Evolutionary conservation across 108 stramenopile genomes (phyloP), one percentile per base, ranked within the genome.

Genomic region (Thalassiosira profunda): DNA sequence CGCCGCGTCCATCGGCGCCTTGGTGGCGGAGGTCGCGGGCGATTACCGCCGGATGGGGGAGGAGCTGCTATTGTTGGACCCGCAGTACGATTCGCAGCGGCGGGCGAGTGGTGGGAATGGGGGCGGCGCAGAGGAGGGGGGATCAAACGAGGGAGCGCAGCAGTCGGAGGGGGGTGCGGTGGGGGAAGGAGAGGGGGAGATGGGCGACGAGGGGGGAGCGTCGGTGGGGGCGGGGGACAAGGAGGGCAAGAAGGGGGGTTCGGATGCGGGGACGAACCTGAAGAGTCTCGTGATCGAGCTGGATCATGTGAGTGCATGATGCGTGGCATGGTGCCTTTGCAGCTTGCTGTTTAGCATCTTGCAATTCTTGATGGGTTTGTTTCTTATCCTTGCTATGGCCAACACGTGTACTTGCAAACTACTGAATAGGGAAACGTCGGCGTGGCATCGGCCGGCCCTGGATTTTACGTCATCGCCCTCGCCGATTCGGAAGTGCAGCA

Each of bases 381-480:
- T 14, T 14, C 14, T 41, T 41, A 41, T 41, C 14, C 14, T 14
- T 14, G 14, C 40, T 14, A 14, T 14, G 14, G 14, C 14, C 14
- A 14, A 14, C 14, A n/a, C n/a, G n/a, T n/a, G n/a, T n/a, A n/a
- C n/a, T n/a, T n/a, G n/a, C n/a, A n/a, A n/a, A n/a, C n/a, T 14
- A 41, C 40, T 41, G 14, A 14, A 14, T 14, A 41, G 14, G 14
- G 40, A 14, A 41, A 14, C 14, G 40, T 41, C 14, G 14, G 40
- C 40, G 14, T 14, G 40, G 40, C 14, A 41, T 41, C 14, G 14
- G n/a, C 71, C 25, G 85, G 83, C 24, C 48, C 75, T 38, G 91
- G 82, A n/a, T 88, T 72, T 62, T 82, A 87, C 64, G 86, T 90
- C 0, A 89, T 93, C 58, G 89, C 87, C 9, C 83, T 93, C 54